Conservation (phyloP, 208 protist species). For the Acanthamoeba divionensis region DNA sequence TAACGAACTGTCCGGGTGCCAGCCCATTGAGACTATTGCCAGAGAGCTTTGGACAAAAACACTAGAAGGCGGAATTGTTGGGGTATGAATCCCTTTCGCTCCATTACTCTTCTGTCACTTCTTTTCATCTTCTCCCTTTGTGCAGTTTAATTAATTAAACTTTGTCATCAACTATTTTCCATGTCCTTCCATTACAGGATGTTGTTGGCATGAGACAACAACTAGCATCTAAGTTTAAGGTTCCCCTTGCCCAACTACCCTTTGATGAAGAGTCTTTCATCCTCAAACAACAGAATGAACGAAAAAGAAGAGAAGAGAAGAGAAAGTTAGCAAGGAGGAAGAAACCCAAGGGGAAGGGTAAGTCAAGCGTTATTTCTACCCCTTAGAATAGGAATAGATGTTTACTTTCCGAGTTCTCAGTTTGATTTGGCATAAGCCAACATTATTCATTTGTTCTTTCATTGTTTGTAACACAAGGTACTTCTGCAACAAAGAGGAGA, state of each 20-base stretch:
- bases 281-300: neutral
- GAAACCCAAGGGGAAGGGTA: constrained; percentile 21
- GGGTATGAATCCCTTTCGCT: neutral
- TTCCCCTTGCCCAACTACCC: constrained; percentile 13
- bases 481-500: no score
- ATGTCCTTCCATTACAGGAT: neutral
- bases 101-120: neutral
- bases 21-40: neutral
- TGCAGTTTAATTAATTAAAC: neutral
- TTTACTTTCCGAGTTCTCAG: no score
- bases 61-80: neutral
- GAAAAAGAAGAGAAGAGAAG: neutral
- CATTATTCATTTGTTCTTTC: no score
- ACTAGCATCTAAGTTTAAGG: neutral
- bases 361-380: no score
- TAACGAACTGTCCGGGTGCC: neutral
- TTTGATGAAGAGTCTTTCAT: constrained; percentile 40
- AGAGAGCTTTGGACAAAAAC: constrained; percentile 15
- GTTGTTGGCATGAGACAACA: constrained; percentile 25
- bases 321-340: neutral
- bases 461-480: no score
- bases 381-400: no score
- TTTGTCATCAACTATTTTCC: neutral
- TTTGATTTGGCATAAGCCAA: no score
- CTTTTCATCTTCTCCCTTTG: neutral